Evolutionary conservation across 495 filamentous ascomycete species (phyloP), one percentile per base, ranked within the genome.

Genomic region (Aspergillus mulundensis): DNA sequence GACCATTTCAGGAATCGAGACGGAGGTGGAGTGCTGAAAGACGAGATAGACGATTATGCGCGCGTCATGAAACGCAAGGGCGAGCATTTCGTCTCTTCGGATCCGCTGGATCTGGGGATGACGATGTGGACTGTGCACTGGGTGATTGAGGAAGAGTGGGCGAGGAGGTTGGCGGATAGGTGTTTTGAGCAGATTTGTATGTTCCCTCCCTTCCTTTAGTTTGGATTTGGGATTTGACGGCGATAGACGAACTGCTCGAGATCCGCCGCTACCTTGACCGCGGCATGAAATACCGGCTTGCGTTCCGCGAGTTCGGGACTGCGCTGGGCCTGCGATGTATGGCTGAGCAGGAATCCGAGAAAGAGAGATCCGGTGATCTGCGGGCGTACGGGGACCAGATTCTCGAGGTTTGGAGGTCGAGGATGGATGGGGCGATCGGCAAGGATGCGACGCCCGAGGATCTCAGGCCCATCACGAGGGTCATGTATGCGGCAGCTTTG

Each of bases 401-500:
- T 36, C 61, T 84, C 5, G 66, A 75, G 8, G 72, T 72, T 2
- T 87, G 84, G 84, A 72, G 81, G 55, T 66, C 68, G 10, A 73
- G 72, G 50, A 67, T 82, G 66, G 63, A 75, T 14, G 49, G 71
- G 7, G 60, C 72, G 0, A 50, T 70, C 12, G 7, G 32, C 51
- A 60, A 1, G 12, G 56, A 59, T n/a, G 40, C 65, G 50, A 73
- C 70, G 7, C 71, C 78, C 5, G 73, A 79, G 32, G 78, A 81
- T 41, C 57, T 86, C 60, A 62, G 73, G 34, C 83, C 84, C 0
- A 87, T 87, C 43, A 84, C 82, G 23, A 61, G 75, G 50, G 83
- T 81, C 28, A 88, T 87, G 85, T 87, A 84, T 73, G 83, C 85
- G 41, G 70, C 84, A 5, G 84, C 83, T 45, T 59, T 87, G 62